Base-by-base conservation (phyloP, 2,329 filamentous ascomycete species). In the Diaporthe humulicola region DNA sequence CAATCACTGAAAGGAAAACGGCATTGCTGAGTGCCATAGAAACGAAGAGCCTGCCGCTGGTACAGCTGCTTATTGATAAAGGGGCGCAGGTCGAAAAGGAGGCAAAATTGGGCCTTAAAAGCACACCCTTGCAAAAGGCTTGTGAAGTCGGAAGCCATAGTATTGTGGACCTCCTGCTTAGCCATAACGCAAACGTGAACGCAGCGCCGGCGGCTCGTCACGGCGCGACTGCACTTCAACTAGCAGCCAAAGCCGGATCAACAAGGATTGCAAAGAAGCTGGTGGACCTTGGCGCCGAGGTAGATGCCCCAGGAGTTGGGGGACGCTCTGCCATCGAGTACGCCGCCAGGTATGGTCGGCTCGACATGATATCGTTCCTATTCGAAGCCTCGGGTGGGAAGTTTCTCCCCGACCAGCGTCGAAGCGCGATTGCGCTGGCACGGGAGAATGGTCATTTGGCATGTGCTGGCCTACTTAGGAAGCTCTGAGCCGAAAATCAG, bases 171-270 rank as follows among this genome's bases (percentile, higher is more conserved):
- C 14, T 48, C 17, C 25, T 58, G 14, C 52, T 70, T 3, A 12
- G 12, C 3, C n/a, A 30, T 1, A 22, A 36, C 12, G 28, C 17
- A 3, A 19, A 70, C 10, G 38, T 48, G 10, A n/a, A 7, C n/a
- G 22, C 3, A n/a, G 28, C 14, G 1, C 67, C 67, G 22, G 38
- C 67, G 0, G 12, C 30, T 9, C 33, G 38, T 17, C 9, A 4
- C 3, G 67, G 67, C 8, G 67, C 25, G 25, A 70, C 52, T 48
- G 38, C 52, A 10, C 67, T 70, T 48, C 67, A 70, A 22, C 15
- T 70, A 1, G 52, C 67, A 19, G 52, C 67, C 15, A 70, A 58
- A 25, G 17, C 25, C 2, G 54, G 67, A 1, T 70, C 67, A 1
- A 9, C 10, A 7, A 70, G 17, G 25, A 48, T 58, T 17, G 67